These are phyloP conservation scores for Paxillus involutus DNA, from an alignment of 768 basidiomycete species.

Conservation along the genomic window DNA sequence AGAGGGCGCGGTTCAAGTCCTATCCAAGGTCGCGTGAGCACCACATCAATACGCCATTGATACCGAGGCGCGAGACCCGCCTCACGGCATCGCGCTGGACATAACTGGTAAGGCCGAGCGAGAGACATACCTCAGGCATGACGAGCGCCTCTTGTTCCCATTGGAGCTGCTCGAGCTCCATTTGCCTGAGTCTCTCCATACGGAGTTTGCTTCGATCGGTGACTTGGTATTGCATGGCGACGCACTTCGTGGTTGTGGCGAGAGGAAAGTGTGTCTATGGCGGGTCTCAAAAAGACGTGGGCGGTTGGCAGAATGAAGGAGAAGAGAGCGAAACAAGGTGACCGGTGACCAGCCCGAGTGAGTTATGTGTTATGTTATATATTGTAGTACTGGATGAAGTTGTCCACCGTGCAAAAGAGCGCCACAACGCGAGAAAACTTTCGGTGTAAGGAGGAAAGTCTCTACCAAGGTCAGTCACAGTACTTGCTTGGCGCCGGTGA, in stretches of 20 bases:
- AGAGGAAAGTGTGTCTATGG: not conserved
- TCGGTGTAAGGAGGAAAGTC: too few relatives aligned
- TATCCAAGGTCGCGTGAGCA: constrained; percentile 17
- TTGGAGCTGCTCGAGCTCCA: constrained; percentile 50
- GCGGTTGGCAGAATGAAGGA: not conserved
- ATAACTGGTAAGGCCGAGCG: not conserved
- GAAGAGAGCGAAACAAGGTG: too few relatives aligned
- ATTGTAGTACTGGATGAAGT: not conserved
- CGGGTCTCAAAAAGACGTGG: too few relatives aligned
- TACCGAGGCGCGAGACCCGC: not conserved
- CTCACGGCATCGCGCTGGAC: not conserved
- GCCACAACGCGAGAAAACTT: too few relatives aligned
- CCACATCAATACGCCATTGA: too few relatives aligned
- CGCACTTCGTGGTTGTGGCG: not conserved
- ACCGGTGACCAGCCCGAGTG: constrained; percentile 5
- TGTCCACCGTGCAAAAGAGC: not conserved
- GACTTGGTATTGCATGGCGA: constrained; percentile 16
- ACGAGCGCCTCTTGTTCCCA: constrained; percentile 58
- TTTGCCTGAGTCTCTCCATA: constrained; percentile 44
- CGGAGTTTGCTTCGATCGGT: constrained; percentile 47
- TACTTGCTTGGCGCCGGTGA: too few relatives aligned
- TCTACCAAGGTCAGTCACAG: not conserved
- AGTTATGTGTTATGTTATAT: not conserved
- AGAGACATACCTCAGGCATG: constrained; percentile 49
- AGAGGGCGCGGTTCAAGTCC: constrained; percentile 31